Evolutionary conservation across 2,329 filamentous ascomycete species (phyloP).

Genomic region (Aspergillus versicolor): DNA sequence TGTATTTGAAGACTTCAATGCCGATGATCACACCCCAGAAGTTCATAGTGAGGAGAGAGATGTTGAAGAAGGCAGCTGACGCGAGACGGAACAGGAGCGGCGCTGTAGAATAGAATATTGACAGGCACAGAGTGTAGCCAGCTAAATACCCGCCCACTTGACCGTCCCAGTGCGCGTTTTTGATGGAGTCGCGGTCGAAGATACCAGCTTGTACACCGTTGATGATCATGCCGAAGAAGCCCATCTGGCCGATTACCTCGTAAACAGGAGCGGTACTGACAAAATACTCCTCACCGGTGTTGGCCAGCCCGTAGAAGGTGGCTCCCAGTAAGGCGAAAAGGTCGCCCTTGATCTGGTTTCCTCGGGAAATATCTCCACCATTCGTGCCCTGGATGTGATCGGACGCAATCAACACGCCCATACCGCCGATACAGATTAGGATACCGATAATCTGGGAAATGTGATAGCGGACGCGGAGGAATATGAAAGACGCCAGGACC

Average conservation of each 20-base stretch:
- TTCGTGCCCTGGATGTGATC: conserved; percentile 79
- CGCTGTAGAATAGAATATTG: conserved; percentile 82
- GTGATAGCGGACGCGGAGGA: conserved; percentile 88
- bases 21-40: conserved; percentile 98
- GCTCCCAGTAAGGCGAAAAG: conserved; percentile 87
- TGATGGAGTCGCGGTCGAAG: conserved; percentile 78
- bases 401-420: conserved; percentile 79
- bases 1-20: conserved; percentile 76
- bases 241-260: conserved; percentile 89
- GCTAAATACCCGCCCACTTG: conserved; percentile 75
- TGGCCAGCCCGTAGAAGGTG: conserved; percentile 85
- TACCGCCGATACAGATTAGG: conserved; percentile 84
- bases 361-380: conserved; percentile 56
- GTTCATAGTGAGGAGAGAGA: conserved; percentile 87
- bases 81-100: conserved; percentile 87
- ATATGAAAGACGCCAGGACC: conserved; percentile 75
- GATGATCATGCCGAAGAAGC: conserved; percentile 84
- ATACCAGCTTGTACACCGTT: conserved; percentile 88
- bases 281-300: conserved; percentile 92
- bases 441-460: conserved; percentile 82
- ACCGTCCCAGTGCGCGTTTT: conserved; percentile 62
- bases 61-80: conserved; percentile 93
- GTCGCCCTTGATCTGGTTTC: conserved; percentile 84
- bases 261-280: conserved; percentile 84
- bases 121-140: conserved; percentile 84